These are phyloP conservation scores for Bolboschoenus planiculmis DNA, from an alignment of 176 grass and related monocot genomes.

Conservation along the genomic window DNA sequence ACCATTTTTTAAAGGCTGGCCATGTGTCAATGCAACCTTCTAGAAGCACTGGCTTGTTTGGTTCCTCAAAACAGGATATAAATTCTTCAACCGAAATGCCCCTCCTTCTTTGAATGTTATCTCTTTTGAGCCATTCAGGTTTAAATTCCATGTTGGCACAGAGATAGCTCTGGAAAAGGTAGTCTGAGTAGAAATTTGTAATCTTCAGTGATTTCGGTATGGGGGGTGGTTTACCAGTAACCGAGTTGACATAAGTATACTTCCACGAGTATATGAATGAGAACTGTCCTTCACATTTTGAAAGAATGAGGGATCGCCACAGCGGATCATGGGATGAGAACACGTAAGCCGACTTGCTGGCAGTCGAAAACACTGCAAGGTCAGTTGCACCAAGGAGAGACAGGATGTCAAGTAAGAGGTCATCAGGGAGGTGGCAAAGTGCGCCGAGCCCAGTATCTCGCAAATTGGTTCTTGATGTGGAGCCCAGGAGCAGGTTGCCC, in stretches of 20 bases:
- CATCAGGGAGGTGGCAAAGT: constrained; percentile 48
- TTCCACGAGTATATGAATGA: constrained; percentile 50
- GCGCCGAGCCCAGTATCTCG: constrained; percentile 55
- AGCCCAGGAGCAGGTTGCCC: constrained; percentile 65
- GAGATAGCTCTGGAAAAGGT: constrained; percentile 98
- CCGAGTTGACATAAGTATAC: constrained; percentile 43
- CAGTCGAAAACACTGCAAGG: constrained; percentile 44
- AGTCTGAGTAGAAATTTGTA: constrained; percentile 75
- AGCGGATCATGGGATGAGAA: constrained; percentile 67
- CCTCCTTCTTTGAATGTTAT: constrained; percentile 65
- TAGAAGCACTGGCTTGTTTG: constrained; percentile 72
- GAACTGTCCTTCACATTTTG: constrained; percentile 49
- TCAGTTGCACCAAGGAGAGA: constrained; percentile 42
- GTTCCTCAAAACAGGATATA: constrained; percentile 51
- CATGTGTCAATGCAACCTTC: constrained; percentile 75
- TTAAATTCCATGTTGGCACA: constrained; percentile 96
- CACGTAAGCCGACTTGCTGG: constrained; percentile 61
- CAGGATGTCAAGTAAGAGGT: constrained; percentile 68
- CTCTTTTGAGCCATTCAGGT: constrained; percentile 64
- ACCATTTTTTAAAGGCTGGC: constrained; percentile 65
- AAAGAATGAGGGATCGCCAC: constrained; percentile 52
- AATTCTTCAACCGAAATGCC: constrained; percentile 60
- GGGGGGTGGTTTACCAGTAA: neutral
- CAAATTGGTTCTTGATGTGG: constrained; percentile 36
- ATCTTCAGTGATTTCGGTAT: constrained; percentile 30